These are phyloP conservation scores for Nigrograna mackinnonii DNA, from an alignment of 2,329 filamentous ascomycete species.

Conservation along the genomic window DNA sequence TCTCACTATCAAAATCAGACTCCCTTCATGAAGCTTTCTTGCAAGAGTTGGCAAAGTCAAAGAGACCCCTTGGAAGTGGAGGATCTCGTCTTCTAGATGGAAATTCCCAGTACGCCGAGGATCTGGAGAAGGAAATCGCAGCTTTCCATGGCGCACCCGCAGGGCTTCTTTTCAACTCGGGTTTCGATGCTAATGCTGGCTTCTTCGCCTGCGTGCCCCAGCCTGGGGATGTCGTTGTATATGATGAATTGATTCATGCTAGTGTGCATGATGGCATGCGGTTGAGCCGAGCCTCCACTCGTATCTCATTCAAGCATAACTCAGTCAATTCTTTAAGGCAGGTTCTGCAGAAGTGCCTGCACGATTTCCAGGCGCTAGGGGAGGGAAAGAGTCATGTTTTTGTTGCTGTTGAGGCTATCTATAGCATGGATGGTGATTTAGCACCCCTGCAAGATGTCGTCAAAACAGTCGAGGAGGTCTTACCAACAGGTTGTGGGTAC, in stretches of 20 bases:
- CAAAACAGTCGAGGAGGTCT: constrained; percentile 54
- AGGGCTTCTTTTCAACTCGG: constrained; percentile 63
- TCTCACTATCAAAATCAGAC: constrained; percentile 58
- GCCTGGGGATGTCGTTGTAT: constrained; percentile 59
- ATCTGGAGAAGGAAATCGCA: constrained; percentile 62
- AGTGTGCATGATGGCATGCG: constrained; percentile 77
- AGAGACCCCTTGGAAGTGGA: constrained; percentile 54
- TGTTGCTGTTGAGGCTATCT: constrained; percentile 43
- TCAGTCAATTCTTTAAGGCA: constrained; percentile 38
- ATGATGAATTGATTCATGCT: constrained; percentile 76
- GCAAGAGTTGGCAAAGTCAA: constrained; percentile 43
- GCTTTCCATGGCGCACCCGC: constrained; percentile 61
- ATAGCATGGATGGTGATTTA: constrained; percentile 81
- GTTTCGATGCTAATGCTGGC: constrained; percentile 54
- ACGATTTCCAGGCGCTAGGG: constrained; percentile 30
- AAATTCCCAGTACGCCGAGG: constrained; percentile 63
- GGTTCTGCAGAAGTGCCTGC: constrained; percentile 34
- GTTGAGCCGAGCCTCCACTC: constrained; percentile 58
- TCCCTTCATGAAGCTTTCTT: constrained; percentile 54
- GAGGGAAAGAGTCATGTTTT: constrained; percentile 34
- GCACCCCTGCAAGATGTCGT: constrained; percentile 65
- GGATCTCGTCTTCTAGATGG: constrained; percentile 69
- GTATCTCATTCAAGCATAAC: constrained; percentile 61
- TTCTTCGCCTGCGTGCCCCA: constrained; percentile 54
- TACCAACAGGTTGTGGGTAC: constrained; percentile 63